Percentiles rank a stretch among this genome's conserved stretches.
Conservation (phyloP, 176 grass and related monocot genomes). For the Triticum timopheevii region DNA sequence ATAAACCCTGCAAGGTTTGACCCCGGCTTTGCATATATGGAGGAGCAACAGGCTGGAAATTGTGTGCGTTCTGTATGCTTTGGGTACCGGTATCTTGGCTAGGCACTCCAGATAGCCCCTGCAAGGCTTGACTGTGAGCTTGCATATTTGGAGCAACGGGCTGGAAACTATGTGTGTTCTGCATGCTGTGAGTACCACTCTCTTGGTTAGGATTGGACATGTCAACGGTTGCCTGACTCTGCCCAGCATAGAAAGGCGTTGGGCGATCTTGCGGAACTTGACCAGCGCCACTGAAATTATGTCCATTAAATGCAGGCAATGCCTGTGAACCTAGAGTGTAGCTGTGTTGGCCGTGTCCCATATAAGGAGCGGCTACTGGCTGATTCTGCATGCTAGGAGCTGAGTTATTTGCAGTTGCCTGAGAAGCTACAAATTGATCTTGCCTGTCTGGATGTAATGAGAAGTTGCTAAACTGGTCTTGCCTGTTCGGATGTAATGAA, state of each 20-base stretch:
- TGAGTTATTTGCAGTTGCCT: conserved; percentile 38
- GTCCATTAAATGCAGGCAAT: conserved; percentile 41
- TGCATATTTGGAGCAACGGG: conserved; percentile 32
- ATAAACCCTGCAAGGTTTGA: conserved; percentile 41
- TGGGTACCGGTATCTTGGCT: conserved; percentile 37
- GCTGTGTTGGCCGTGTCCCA: conserved; percentile 37
- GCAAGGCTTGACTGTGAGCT: conserved; percentile 39
- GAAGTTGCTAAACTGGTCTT: conserved; percentile 48
- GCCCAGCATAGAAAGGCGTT: conserved; percentile 30
- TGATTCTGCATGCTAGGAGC: conserved; percentile 48
- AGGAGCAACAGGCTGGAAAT: conserved; percentile 46
- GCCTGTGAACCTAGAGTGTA: conserved; percentile 45
- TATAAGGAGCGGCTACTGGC: conserved; percentile 37
- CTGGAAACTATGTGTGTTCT: conserved; percentile 42
- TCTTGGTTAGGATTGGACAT: conserved; percentile 32
- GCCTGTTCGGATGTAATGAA: conserved; percentile 41
- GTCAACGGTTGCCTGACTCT: conserved; percentile 35
- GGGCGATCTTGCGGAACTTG: conserved; percentile 50
- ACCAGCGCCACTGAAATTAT: conserved; percentile 32
- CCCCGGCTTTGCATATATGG: conserved; percentile 36
- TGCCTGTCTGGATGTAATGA: conserved; percentile 45
- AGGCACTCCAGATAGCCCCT: conserved; percentile 30
- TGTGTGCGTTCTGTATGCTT: conserved; percentile 37
- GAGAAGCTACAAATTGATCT: conserved; percentile 43
- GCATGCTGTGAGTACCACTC: conserved; percentile 37